Evolutionary conservation across 768 basidiomycete species (phyloP).

Genomic region (Pleurotus sapidus): DNA sequence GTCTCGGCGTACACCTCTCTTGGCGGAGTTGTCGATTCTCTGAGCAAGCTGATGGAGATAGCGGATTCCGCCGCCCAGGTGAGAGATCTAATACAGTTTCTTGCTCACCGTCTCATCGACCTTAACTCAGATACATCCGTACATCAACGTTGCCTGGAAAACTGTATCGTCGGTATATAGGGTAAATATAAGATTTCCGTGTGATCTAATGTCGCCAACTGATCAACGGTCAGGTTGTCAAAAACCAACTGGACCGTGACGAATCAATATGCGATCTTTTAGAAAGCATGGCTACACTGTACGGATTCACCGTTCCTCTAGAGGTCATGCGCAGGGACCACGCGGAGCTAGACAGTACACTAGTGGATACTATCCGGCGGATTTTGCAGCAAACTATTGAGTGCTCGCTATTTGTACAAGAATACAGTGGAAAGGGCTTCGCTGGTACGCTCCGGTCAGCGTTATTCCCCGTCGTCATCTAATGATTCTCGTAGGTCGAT

Average conservation of each 20-base stretch:
- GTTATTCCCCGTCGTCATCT: too few relatives aligned
- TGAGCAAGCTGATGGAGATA: background rate
- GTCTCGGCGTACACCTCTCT: background rate
- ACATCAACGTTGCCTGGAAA: slow-evolving; percentile 9
- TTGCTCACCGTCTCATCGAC: background rate
- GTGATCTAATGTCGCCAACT: too few relatives aligned
- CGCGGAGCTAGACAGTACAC: slow-evolving; percentile 16
- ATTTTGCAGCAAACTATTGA: slow-evolving; percentile 31
- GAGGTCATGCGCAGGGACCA: slow-evolving; percentile 23
- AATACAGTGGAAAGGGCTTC: slow-evolving; percentile 31
- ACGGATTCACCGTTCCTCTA: slow-evolving; percentile 26
- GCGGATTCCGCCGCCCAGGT: background rate
- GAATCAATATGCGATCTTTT: slow-evolving; percentile 21
- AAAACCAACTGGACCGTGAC: slow-evolving; percentile 24
- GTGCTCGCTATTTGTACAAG: slow-evolving; percentile 32
- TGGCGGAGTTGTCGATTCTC: background rate
- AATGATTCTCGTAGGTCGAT: too few relatives aligned
- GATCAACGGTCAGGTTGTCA: slow-evolving; percentile 22
- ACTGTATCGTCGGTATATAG: slow-evolving; percentile 8
- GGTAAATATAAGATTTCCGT: background rate
- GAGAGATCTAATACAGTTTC: too few relatives aligned
- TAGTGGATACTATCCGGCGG: slow-evolving; percentile 15
- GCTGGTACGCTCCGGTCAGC: slow-evolving; percentile 18
- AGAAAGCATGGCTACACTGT: slow-evolving; percentile 25
- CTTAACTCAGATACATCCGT: slow-evolving; percentile 9